Evolutionary conservation across 768 basidiomycete species (phyloP), one percentile per base, ranked within the genome.

Genomic region (Sporobolomyces pararoseus): DNA sequence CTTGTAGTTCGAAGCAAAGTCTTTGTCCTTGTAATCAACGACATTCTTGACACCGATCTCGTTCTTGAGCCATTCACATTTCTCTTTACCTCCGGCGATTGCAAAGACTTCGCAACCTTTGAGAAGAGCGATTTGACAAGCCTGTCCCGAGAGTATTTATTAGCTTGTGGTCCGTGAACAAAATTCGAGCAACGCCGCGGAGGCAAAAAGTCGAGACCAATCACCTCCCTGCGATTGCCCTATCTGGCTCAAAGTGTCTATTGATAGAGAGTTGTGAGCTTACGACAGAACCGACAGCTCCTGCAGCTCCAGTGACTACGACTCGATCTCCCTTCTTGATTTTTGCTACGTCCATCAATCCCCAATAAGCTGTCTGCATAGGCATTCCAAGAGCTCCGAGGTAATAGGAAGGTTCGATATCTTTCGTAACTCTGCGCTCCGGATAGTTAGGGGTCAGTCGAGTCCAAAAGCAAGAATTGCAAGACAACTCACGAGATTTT

Each of bases 301-400:
- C 94, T 13, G 95, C 94, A 3, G 94, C 94, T 25, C 91, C 94
- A 1, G 90, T 90, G 16, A 88, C 88, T 29, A 97, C 84, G 57
- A 95, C 84, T 0, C 85, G 89, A 69, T 97, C 92, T 17, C 92
- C 91, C 0, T 86, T 79, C 78, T 94, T 89, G 76, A 94, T 79
- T 68, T 89, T 79, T 21, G 87, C 91, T 53, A 95, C 83, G 57
- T 91, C 89, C 78, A 86, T 82, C 34, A 97, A 82, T 13, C 94
- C 93, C 91, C 91, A 90, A 79, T 93, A 96, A 7, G 93, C 93
- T 7, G 93, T 95, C 77, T 70, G 68, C 19, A 39, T n/a, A 7
- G 42, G 39, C 23, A 54, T 61, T 25, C 94, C 92, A n/a, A 95
- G 82, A 2, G 86, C 84, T 32, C 89, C 89, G 59, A 96, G 80